Percentiles rank a stretch among this genome's conserved stretches.
These are phyloP conservation scores for Trametes pubescens DNA, from an alignment of 1,284 basidiomycete species.

Conservation along the genomic window DNA sequence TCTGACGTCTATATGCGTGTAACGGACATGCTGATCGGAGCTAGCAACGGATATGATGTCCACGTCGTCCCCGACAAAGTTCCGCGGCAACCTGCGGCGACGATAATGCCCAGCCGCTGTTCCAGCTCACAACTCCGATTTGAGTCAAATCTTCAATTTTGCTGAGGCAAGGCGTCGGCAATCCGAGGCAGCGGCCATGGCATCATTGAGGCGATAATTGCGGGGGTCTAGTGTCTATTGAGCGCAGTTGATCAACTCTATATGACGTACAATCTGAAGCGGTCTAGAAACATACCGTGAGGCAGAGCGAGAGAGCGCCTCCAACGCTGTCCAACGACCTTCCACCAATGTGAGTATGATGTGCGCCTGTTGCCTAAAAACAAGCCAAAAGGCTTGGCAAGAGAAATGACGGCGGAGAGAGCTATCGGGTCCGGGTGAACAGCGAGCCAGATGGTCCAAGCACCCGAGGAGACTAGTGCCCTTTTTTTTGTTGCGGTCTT, in stretches of 20 bases:
- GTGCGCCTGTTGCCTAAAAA: background rate
- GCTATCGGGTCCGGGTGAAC: no score
- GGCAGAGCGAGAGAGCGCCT: background rate
- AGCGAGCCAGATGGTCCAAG: no score
- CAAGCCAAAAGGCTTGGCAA: background rate
- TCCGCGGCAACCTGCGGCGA: background rate
- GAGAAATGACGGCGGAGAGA: no score
- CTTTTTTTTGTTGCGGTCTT: no score
- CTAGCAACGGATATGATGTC: background rate
- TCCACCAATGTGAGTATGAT: no score
- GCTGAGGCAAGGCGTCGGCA: background rate
- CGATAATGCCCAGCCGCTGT: background rate
- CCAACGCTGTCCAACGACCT: no score
- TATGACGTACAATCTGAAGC: background rate
- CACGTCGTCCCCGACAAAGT: background rate
- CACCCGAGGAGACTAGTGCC: no score
- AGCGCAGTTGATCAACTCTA: background rate
- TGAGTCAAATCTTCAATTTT: background rate
- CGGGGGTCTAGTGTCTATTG: background rate
- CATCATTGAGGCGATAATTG: no score
- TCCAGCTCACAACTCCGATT: background rate
- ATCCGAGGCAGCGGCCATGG: no score
- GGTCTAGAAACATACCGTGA: background rate
- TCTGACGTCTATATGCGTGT: background rate
- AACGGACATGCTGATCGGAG: background rate